Evolutionary conservation across 805 yeast species (phyloP).

Genomic region (Scheffersomyces amazonensis): DNA sequence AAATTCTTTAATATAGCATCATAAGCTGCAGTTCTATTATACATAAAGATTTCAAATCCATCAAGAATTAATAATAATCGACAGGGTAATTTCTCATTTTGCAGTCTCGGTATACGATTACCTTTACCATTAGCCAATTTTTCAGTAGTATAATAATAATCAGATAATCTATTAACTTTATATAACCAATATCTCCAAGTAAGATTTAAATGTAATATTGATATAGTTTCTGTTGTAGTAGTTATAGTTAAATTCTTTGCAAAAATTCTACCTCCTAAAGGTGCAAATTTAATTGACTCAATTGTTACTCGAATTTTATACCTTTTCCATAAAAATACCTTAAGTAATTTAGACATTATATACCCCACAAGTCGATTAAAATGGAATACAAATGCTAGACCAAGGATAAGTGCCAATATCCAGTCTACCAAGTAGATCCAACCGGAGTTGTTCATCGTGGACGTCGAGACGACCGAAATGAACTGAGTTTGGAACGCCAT

Average conservation of each 20-base stretch:
- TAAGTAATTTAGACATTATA: constrained; percentile 47
- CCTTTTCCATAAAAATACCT: constrained; percentile 63
- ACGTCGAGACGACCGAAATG: constrained; percentile 20
- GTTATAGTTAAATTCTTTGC: constrained; percentile 72
- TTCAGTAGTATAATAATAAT: constrained; percentile 18
- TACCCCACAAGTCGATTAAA: constrained; percentile 71
- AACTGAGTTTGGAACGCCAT: constrained; percentile 26
- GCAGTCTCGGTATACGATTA: constrained; percentile 12
- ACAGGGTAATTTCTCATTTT: constrained; percentile 50
- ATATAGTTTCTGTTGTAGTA: constrained; percentile 69
- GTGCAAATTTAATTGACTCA: constrained; percentile 72
- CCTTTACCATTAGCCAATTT: not conserved
- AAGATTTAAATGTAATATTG: constrained; percentile 66
- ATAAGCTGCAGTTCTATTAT: constrained; percentile 77
- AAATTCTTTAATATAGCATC: constrained; percentile 53
- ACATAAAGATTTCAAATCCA: constrained; percentile 81
- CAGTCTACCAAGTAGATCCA: constrained; percentile 84
- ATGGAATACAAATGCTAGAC: constrained; percentile 68
- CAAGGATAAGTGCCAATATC: constrained; percentile 63
- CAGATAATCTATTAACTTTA: constrained; percentile 38
- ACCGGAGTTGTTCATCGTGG: constrained; percentile 22
- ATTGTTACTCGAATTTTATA: constrained; percentile 57
- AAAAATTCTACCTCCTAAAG: constrained; percentile 79
- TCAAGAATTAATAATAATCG: constrained; percentile 57
- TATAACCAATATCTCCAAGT: constrained; percentile 92